phyloP scores from a whole-genome alignment of 2,329 filamentous ascomycete species.

The Tolypocladium amazonense region DNA sequence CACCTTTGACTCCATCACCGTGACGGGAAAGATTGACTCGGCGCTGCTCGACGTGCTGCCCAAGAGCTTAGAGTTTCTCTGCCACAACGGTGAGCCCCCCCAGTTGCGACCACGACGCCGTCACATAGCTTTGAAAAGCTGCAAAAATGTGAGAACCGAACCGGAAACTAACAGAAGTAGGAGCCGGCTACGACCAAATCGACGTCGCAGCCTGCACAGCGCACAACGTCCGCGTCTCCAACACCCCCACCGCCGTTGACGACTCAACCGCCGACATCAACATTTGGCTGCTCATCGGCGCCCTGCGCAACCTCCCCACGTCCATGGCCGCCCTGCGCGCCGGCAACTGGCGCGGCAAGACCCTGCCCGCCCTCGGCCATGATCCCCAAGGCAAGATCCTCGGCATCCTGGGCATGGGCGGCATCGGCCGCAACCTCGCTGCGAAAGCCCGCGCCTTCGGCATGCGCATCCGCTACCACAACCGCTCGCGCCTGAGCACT shows the following conservation, averaged over 20 bases:
- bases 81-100: slow-evolving; percentile 41
- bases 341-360: slow-evolving; percentile 55
- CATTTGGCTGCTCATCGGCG: slow-evolving; percentile 73
- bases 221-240: slow-evolving; percentile 60
- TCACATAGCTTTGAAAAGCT: neutral
- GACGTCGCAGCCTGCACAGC: slow-evolving; percentile 61
- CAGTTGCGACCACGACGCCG: neutral
- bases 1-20: slow-evolving; percentile 52
- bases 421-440: slow-evolving; percentile 70
- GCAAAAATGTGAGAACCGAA: neutral
- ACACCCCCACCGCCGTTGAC: slow-evolving; percentile 71
- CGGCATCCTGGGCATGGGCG: slow-evolving; percentile 78
- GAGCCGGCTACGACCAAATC: slow-evolving; percentile 79
- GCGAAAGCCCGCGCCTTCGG: slow-evolving; percentile 65
- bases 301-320: slow-evolving; percentile 61
- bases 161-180: slow-evolving; percentile 23
- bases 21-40: slow-evolving; percentile 61
- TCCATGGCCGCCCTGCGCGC: slow-evolving; percentile 55
- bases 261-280: slow-evolving; percentile 74
- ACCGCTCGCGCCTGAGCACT: slow-evolving; percentile 49
- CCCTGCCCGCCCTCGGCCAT: slow-evolving; percentile 51
- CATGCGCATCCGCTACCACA: slow-evolving; percentile 67
- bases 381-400: slow-evolving; percentile 71
- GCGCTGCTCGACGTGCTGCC: slow-evolving; percentile 54
- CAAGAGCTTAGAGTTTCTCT: slow-evolving; percentile 43